Evolutionary conservation across 345 rosid species (phyloP), one percentile per base, ranked within the genome.

Genomic region (Sisymbrium irio): DNA sequence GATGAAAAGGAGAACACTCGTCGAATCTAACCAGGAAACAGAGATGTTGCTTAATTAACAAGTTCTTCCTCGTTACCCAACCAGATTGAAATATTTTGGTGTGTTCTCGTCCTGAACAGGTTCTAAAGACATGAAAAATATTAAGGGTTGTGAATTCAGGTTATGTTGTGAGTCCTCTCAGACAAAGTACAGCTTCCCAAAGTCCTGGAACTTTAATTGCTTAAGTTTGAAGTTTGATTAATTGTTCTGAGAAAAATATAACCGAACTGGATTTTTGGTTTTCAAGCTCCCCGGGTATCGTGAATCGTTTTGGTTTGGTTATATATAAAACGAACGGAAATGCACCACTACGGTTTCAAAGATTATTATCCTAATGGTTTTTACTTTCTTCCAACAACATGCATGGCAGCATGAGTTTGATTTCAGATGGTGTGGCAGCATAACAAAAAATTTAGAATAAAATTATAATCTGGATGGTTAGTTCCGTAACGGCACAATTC

Each of bases 1-100:
- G 90, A 89, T 46, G 94, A 85, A 81, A 95, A 95, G 79, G 99
- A 88, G 82, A 95, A 92, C 61, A 74, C 79, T 33, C 82, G 77
- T 57, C 80, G 75, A 41, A 36, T 53, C 59, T 69, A 76, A 67
- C 39, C 14, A 28, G 42, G 64, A 61, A 65, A 50, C 73, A 40
- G 72, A 75, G 37, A 37, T 30, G 46, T 75, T 20, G 44, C 73
- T 67, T 67, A 37, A 65, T 10, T 13, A 20, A 10, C 56, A 63
- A 64, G 71, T 30, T n/a, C 17, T 19, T 54, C n/a, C 30, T 54
- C 17, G 8, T 55, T 25, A 12, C 27, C 36, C 37, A 3, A 15
- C 30, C 20, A 30, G 30, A 20, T 55, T 54, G 15, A 6, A 5
- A 41, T 7, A 4, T 55, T 55, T 55, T 55, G 60, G 60, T n/a